phyloP scores from a whole-genome alignment of 2,329 filamentous ascomycete genomes.

The Orbilia blumenaviensis region DNA sequence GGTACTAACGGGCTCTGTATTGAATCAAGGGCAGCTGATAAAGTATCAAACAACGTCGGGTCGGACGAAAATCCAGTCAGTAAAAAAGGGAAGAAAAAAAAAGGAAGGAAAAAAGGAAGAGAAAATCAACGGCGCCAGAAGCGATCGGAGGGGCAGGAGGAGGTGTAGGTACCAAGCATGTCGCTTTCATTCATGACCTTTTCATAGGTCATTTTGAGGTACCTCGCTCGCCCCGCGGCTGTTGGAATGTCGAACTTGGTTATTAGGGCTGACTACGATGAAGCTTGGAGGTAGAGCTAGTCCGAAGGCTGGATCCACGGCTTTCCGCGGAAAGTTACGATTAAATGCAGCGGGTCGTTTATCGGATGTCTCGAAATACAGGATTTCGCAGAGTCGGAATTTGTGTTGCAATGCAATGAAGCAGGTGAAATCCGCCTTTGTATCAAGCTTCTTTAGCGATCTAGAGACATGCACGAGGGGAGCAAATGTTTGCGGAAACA shows the following conservation, averaged over 20 bases:
- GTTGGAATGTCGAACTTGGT: neutral
- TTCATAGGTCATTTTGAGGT: constrained; percentile 36
- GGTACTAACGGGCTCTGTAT: constrained; percentile 41
- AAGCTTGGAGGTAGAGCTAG: neutral
- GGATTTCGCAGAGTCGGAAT: neutral
- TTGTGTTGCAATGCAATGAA: neutral
- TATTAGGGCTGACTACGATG: neutral
- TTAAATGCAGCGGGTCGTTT: neutral
- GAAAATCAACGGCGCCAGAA: neutral
- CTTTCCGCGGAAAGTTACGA: neutral
- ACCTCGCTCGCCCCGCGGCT: neutral
- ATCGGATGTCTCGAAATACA: constrained; percentile 10
- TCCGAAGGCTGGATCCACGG: neutral
- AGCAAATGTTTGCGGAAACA: neutral
- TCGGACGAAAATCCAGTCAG: neutral
- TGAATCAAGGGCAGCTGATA: constrained; percentile 23
- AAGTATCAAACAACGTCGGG: neutral
- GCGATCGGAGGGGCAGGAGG: neutral
- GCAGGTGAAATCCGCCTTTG: neutral
- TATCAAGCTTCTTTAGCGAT: neutral
- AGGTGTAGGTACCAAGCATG: constrained; percentile 38
- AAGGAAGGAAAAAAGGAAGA: neutral
- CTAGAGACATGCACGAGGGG: neutral
- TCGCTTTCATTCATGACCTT: constrained; percentile 23
- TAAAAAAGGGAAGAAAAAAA: neutral